A percentile compares a stretch with the other conserved stretches of the same genome.
phyloP scores from a whole-genome alignment of 345 rosid species.

The Eutrema japonicum region DNA sequence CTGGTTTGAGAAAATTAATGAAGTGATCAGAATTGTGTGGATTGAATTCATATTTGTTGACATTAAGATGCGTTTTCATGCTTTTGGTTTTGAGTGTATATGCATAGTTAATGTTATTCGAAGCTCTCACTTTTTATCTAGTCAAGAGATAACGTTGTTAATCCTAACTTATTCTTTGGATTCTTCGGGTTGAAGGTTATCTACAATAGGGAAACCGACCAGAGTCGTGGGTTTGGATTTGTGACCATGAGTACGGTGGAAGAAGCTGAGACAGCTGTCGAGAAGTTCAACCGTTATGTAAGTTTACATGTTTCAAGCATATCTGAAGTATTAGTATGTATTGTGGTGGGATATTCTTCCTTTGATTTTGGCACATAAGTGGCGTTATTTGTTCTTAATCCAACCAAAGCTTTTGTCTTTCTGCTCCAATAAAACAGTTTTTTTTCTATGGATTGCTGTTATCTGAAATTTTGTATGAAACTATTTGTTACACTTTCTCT shows the following conservation, averaged over 20 bases:
- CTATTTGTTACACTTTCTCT: neutral
- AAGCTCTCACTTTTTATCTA: neutral
- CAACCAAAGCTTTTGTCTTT: conserved; percentile 3
- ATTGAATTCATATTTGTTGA: neutral
- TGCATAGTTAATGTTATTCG: neutral
- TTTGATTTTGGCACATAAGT: neutral
- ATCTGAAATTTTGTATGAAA: neutral
- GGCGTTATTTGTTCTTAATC: neutral
- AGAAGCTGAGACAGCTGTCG: conserved; percentile 86
- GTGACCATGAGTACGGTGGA: conserved; percentile 88
- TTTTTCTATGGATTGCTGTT: neutral
- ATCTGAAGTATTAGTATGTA: neutral
- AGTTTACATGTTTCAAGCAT: conserved; percentile 43
- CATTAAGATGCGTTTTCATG: neutral
- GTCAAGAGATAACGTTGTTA: neutral
- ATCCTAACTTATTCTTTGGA: neutral
- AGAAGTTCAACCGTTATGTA: conserved; percentile 69
- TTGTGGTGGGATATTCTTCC: neutral
- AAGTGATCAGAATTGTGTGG: conserved; percentile 11
- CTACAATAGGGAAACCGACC: conserved; percentile 78
- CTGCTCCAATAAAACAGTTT: neutral
- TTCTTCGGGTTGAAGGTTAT: conserved; percentile 61
- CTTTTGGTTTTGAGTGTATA: neutral
- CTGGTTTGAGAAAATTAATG: neutral
- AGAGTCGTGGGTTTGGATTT: conserved; percentile 93